phyloP scores from a whole-genome alignment of 768 basidiomycete species.

The Amyloporia xantha region DNA sequence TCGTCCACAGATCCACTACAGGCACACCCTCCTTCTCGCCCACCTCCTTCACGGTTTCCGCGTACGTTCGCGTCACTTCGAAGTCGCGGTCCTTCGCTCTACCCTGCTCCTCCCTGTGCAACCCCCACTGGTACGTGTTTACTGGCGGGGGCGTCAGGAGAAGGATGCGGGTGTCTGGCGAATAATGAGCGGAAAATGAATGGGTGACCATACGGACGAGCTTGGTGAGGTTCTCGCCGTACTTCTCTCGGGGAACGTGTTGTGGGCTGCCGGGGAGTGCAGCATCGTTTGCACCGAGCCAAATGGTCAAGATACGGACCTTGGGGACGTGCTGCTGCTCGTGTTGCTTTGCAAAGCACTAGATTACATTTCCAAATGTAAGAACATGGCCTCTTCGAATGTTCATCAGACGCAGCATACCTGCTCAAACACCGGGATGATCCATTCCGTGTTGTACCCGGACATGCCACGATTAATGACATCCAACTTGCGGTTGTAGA shows the following conservation, averaged over 20 bases:
- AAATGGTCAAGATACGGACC: slow-evolving; percentile 72
- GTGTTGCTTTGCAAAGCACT: slow-evolving; percentile 54
- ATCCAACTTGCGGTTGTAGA: slow-evolving; percentile 76
- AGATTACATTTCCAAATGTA: too few relatives aligned
- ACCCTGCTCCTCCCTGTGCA: slow-evolving; percentile 45
- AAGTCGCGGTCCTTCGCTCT: slow-evolving; percentile 52
- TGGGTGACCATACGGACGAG: slow-evolving; percentile 60
- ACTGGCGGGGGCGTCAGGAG: slow-evolving; percentile 85
- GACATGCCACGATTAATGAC: slow-evolving; percentile 79
- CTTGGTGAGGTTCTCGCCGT: slow-evolving; percentile 52
- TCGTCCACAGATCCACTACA: slow-evolving; percentile 70
- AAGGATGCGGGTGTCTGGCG: slow-evolving; percentile 67
- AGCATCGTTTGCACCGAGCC: slow-evolving; percentile 91
- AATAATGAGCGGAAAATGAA: slow-evolving; percentile 56
- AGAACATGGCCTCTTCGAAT: too few relatives aligned
- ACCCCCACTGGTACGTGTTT: slow-evolving; percentile 51
- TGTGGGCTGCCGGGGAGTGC: slow-evolving; percentile 58
- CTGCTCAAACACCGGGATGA: slow-evolving; percentile 70
- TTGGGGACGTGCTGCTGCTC: slow-evolving; percentile 45
- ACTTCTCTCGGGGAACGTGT: slow-evolving; percentile 67
- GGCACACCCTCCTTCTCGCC: slow-evolving; percentile 49
- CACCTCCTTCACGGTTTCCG: slow-evolving; percentile 59
- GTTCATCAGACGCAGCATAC: too few relatives aligned
- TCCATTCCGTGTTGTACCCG: slow-evolving; percentile 89
- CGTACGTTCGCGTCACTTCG: slow-evolving; percentile 59